Evolutionary conservation across 1,139 yeast species (phyloP).

Genomic region (Blastobotrys elegans): DNA sequence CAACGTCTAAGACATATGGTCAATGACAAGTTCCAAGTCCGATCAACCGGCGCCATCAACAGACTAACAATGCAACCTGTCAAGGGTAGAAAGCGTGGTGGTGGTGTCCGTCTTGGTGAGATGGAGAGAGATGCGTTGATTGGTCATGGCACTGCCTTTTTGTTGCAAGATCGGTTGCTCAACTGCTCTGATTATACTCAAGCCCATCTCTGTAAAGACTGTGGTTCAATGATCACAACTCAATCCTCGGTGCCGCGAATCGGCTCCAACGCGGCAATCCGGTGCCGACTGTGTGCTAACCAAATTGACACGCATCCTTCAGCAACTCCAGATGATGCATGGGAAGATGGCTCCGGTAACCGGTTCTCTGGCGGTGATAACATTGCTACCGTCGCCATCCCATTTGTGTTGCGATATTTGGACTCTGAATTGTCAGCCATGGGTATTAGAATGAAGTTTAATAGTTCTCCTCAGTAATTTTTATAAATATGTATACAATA

Average conservation of each 20-base stretch:
- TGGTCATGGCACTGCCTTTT: conserved; percentile 98
- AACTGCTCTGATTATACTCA: conserved; percentile 96
- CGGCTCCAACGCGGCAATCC: conserved; percentile 69
- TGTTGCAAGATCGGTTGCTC: conserved; percentile 89
- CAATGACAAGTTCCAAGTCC: conserved; percentile 97
- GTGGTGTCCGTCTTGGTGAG: conserved; percentile 99
- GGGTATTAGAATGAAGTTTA: conserved; percentile 92
- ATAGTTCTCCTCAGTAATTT: conserved; percentile 46
- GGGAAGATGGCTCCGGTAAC: conserved; percentile 98
- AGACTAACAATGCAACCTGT: conserved; percentile 98
- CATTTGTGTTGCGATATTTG: conserved; percentile 90
- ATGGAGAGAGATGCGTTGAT: conserved; percentile 99
- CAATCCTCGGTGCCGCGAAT: conserved; percentile 88
- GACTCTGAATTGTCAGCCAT: conserved; percentile 96
- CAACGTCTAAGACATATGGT: conserved; percentile 99
- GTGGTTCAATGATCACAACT: conserved; percentile 89
- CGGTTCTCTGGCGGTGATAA: conserved; percentile 87
- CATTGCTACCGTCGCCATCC: conserved; percentile 92
- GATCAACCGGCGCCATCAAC: conserved; percentile 98
- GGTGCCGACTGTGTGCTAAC: conserved; percentile 90
- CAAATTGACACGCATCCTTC: conserved; percentile 52
- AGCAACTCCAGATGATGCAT: conserved; percentile 44
- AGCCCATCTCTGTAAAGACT: conserved; percentile 79
- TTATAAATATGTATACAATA: no score
- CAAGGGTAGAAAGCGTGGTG: conserved; percentile 97